Evolutionary conservation across 257 asterid genomes (phyloP).

Genomic region (Solanum raphanifolium): DNA sequence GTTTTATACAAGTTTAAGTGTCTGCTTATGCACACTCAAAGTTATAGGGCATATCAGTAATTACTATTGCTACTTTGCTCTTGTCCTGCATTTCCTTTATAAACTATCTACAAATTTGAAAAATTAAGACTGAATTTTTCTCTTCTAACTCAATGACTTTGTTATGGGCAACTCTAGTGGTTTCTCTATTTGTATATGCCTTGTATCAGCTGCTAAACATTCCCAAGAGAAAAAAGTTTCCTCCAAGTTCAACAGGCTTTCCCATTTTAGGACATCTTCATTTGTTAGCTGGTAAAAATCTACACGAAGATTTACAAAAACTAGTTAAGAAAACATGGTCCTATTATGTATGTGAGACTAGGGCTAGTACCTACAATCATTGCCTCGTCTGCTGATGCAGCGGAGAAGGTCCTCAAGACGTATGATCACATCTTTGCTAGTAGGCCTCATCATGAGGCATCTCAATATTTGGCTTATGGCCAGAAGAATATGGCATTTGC

Average conservation of each 20-base stretch:
- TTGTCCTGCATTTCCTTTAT: too few species aligned
- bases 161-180: not conserved
- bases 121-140: too few species aligned
- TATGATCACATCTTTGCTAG: not conserved
- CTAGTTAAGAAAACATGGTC: not conserved
- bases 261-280: not conserved
- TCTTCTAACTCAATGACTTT: too few species aligned
- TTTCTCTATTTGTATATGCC: not conserved
- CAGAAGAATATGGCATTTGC: too few species aligned
- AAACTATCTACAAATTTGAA: too few species aligned
- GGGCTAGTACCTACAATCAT: not conserved
- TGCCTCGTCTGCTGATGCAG: not conserved
- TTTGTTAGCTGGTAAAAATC: not conserved
- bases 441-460: not conserved
- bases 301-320: not conserved
- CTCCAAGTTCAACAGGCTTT: not conserved
- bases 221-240: not conserved
- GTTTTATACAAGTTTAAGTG: too few species aligned
- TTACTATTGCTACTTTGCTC: too few species aligned
- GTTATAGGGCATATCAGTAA: too few species aligned
- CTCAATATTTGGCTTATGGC: too few species aligned
- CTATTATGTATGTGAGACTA: not conserved
- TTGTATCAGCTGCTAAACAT: not conserved
- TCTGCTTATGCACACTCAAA: too few species aligned
- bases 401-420: not conserved